These are phyloP conservation scores for Schoenoplectus triqueter DNA, from an alignment of 202 grass and related monocot genomes.

Conservation along the genomic window DNA sequence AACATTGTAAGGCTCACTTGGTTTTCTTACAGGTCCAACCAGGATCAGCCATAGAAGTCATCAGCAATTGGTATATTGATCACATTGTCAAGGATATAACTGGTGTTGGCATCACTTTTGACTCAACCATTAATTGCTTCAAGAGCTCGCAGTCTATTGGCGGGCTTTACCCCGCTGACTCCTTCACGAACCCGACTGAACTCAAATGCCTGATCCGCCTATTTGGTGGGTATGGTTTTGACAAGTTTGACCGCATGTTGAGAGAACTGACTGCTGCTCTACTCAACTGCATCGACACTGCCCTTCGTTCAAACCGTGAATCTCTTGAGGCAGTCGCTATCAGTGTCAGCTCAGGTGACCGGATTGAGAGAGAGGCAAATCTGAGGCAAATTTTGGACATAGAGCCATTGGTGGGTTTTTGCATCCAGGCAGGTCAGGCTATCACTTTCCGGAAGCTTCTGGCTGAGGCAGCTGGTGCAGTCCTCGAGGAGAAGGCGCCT, in stretches of 20 bases:
- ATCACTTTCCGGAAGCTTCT: conserved; percentile 85
- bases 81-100: conserved; percentile 88
- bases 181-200: conserved; percentile 87
- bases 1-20: neutral
- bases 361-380: conserved; percentile 89
- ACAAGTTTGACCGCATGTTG: conserved; percentile 77
- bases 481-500: conserved; percentile 92
- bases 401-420: conserved; percentile 81
- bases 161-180: conserved; percentile 71
- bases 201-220: conserved; percentile 86
- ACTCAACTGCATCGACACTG: conserved; percentile 86
- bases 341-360: conserved; percentile 85
- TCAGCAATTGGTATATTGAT: conserved; percentile 93
- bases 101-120: conserved; percentile 61
- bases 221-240: conserved; percentile 95
- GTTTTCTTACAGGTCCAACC: conserved; percentile 40
- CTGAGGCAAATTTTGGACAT: conserved; percentile 94
- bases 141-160: conserved; percentile 73
- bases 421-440: conserved; percentile 92
- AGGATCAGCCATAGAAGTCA: conserved; percentile 74
- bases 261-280: conserved; percentile 91
- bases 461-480: conserved; percentile 70
- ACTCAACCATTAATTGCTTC: conserved; percentile 67
- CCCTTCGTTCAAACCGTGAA: conserved; percentile 82
- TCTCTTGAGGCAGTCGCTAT: conserved; percentile 80